Conservation (phyloP, 495 filamentous ascomycete genomes). For the Sporormia fimetaria region DNA sequence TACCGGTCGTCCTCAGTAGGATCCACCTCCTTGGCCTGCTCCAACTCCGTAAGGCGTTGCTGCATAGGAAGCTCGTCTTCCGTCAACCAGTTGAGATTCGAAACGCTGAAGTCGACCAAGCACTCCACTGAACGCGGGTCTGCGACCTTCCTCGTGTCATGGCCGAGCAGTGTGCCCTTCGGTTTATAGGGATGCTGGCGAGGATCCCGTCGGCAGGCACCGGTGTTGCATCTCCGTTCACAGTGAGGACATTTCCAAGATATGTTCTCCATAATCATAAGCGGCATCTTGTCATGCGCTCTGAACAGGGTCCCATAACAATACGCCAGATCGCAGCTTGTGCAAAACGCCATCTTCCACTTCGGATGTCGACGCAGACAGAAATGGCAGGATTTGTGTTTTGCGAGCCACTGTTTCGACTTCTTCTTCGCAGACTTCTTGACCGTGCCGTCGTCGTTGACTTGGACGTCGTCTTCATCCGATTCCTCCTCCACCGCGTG, state of each 20-base stretch:
- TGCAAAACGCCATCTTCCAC: constrained; percentile 74
- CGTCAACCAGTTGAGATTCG: constrained; percentile 70
- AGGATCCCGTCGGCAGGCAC: constrained; percentile 51
- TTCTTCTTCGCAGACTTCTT: constrained; percentile 42
- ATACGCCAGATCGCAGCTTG: constrained; percentile 59
- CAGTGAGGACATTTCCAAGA: constrained; percentile 85
- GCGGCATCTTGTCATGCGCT: constrained; percentile 77
- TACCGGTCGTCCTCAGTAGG: constrained; percentile 31
- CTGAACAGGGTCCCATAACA: constrained; percentile 84
- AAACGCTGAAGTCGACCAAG: constrained; percentile 71
- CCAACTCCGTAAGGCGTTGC: constrained; percentile 41
- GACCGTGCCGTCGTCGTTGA: constrained; percentile 34
- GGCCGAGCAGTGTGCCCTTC: constrained; percentile 69
- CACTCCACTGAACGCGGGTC: constrained; percentile 81
- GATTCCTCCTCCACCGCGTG: constrained; percentile 29
- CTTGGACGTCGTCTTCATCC: constrained; percentile 32
- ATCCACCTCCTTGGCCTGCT: constrained; percentile 37
- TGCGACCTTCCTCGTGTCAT: constrained; percentile 77
- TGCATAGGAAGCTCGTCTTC: constrained; percentile 42
- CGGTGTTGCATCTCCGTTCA: constrained; percentile 70
- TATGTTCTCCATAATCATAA: constrained; percentile 61
- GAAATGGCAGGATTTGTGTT: constrained; percentile 57
- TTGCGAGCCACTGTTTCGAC: constrained; percentile 37
- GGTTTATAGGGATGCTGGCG: constrained; percentile 64
- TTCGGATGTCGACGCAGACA: constrained; percentile 59